A percentile compares a stretch with the other conserved stretches of the same genome.
Evolutionary conservation across 225 moss, liverwort and hornwort species (phyloP).

Genomic region (Antitrichia curtipendula): DNA sequence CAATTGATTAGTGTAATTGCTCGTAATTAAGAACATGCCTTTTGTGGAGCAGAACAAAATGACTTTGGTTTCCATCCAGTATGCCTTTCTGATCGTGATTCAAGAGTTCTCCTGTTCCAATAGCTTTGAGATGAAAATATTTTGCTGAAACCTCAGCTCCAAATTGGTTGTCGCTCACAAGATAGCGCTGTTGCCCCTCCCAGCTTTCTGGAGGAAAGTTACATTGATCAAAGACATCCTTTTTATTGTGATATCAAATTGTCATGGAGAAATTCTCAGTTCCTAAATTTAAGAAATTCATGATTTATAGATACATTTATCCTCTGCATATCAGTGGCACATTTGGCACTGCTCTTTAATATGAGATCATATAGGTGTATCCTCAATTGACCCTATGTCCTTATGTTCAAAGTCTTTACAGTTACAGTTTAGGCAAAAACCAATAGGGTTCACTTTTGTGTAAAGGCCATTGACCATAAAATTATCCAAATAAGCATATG

Average conservation of each 20-base stretch:
- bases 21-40: not conserved
- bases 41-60: not conserved
- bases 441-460: not conserved
- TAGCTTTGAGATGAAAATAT: not conserved
- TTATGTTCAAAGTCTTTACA: not conserved
- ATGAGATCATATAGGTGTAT: not conserved
- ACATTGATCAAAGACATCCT: not conserved
- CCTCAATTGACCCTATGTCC: not conserved
- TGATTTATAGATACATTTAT: not conserved
- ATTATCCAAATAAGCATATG: not conserved
- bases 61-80: not conserved
- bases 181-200: not conserved
- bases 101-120: not conserved
- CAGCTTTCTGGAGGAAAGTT: not conserved
- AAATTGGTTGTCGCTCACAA: not conserved
- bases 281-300: not conserved
- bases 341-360: not conserved
- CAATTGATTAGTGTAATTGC: not conserved
- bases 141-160: not conserved
- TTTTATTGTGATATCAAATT: not conserved
- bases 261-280: not conserved
- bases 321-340: no score
- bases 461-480: not conserved
- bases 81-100: not conserved
- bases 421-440: no score